phyloP scores from a whole-genome alignment of 2,329 filamentous ascomycete genomes.

The Alternaria solani region DNA sequence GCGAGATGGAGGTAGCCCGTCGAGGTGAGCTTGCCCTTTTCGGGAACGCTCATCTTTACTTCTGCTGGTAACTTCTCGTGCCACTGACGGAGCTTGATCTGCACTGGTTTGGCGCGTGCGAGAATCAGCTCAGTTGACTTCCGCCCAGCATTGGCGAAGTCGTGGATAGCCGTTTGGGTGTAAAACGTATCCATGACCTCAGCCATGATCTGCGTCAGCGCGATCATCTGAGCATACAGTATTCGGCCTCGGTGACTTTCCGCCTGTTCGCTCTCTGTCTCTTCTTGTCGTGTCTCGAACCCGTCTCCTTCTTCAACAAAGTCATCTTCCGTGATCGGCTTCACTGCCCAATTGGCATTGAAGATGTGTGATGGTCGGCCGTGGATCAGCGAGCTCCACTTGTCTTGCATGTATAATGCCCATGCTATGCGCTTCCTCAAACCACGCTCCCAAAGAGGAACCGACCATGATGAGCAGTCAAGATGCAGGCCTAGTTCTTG shows the following conservation, averaged over 20 bases:
- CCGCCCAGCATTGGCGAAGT: slow-evolving; percentile 69
- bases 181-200: slow-evolving; percentile 87
- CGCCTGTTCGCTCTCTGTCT: slow-evolving; percentile 64
- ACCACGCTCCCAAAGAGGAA: slow-evolving; percentile 86
- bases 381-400: slow-evolving; percentile 86
- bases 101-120: slow-evolving; percentile 79
- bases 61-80: slow-evolving; percentile 72
- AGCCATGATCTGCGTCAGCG: slow-evolving; percentile 76
- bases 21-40: slow-evolving; percentile 54
- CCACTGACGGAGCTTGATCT: slow-evolving; percentile 84
- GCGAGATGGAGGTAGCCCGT: slow-evolving; percentile 80
- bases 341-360: slow-evolving; percentile 78
- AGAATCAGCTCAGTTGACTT: slow-evolving; percentile 78
- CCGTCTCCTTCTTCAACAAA: slow-evolving; percentile 69
- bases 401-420: slow-evolving; percentile 95
- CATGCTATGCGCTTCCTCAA: slow-evolving; percentile 85
- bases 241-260: slow-evolving; percentile 73
- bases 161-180: slow-evolving; percentile 77
- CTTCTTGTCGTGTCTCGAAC: slow-evolving; percentile 60
- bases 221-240: slow-evolving; percentile 78
- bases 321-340: slow-evolving; percentile 69
- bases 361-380: slow-evolving; percentile 83
- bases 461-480: slow-evolving; percentile 86
- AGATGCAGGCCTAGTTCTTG: slow-evolving; percentile 90
- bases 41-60: slow-evolving; percentile 69